phyloP scores from a whole-genome alignment of 148 eudicot genomes.

The Amaranthus hypochondriacus region DNA sequence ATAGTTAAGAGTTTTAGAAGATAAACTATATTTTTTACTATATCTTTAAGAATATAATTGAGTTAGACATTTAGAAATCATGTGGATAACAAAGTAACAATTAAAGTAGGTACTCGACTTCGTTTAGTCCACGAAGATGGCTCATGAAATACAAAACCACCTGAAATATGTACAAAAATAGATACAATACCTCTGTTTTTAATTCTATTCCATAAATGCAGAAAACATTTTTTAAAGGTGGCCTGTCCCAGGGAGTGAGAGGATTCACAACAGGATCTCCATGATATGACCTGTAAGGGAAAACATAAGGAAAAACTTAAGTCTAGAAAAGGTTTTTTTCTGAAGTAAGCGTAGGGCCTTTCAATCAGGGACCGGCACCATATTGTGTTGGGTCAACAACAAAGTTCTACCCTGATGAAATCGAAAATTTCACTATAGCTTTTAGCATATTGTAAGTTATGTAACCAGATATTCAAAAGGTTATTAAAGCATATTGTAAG shows the following conservation, averaged over 20 bases:
- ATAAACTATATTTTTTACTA: too few species aligned
- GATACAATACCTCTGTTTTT: conserved; percentile 74
- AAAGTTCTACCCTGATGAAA: not conserved
- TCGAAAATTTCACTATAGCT: not conserved
- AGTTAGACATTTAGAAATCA: too few species aligned
- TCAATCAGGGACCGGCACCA: not conserved
- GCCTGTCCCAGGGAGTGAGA: conserved; percentile 93
- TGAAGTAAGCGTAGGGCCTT: not conserved
- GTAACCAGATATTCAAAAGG: not conserved
- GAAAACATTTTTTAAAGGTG: conserved; percentile 88
- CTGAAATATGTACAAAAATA: not conserved
- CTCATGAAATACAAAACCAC: not conserved
- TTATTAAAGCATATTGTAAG: not conserved
- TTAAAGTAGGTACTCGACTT: too few species aligned
- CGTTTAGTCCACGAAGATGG: too few species aligned
- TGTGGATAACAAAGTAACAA: too few species aligned
- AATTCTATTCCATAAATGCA: conserved; percentile 90
- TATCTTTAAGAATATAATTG: too few species aligned
- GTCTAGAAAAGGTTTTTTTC: not conserved
- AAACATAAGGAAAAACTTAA: not conserved
- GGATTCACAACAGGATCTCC: conserved; percentile 90
- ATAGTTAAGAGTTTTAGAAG: too few species aligned
- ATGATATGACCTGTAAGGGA: conserved; percentile 69
- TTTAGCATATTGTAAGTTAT: not conserved
- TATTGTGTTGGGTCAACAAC: not conserved